Evolutionary conservation across 2,329 filamentous ascomycete genomes (phyloP), one percentile per base, ranked within the genome.

Genomic region (Fusarium penzigii): DNA sequence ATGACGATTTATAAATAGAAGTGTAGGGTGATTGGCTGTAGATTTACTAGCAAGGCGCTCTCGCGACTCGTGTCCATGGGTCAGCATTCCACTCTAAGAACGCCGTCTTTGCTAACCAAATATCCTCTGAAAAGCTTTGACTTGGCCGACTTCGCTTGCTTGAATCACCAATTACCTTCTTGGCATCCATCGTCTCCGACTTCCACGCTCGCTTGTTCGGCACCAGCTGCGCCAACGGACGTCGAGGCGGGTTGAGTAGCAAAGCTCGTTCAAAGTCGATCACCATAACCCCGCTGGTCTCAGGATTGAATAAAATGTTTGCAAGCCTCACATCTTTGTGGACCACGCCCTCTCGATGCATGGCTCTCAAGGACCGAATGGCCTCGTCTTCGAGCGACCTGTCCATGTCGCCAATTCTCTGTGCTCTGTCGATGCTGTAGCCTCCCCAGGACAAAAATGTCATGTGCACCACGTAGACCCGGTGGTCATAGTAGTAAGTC

Each of bases 401-500:
- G 8, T 13, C 12, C n/a, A 5, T 36, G n/a, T 17, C 17, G 41
- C n/a, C 39, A 9, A 39, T 14, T 14, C 12, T 39, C 20, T 39
- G 20, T 42, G 13, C 32, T 16, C 4, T 8, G 32, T 20, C 5
- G 17, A 62, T 17, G 32, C 49, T 39, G 5, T 59, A 9, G n/a
- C 72, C 69, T 42, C 60, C 69, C 65, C 61, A 74, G 1, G 68
- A 72, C n/a, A 74, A 52, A 43, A 73, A 65, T 25, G 57, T 64
- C 51, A 74, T 66, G 40, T 71, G 52, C 17, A 68, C 55, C 17
- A 75, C 58, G 13, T 68, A 59, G 3, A 73, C 67, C 8, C 63
- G 56, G 43, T 65, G 50, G 51, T 68, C 56, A 41, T 70, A 70
- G 52, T 69, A 71, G 53, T 72, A 73, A 3, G 51, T 68, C 53